These are phyloP conservation scores for Erodium maritimum DNA, from an alignment of 345 rosid species.

Conservation along the genomic window DNA sequence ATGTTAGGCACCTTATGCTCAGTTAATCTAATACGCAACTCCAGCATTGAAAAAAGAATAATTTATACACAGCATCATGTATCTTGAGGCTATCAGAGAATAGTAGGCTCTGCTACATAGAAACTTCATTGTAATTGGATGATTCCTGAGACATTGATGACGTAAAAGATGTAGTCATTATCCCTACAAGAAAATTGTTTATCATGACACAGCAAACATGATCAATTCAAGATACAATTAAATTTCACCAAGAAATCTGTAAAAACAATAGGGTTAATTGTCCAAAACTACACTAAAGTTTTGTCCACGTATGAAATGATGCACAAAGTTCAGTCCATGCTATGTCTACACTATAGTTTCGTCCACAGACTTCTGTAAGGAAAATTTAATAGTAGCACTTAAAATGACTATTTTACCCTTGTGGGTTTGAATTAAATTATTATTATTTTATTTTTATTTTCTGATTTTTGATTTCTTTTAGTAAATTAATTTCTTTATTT, in stretches of 20 bases:
- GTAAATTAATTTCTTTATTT: too few relatives aligned
- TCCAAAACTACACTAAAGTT: too few relatives aligned
- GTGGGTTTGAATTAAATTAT: too few relatives aligned
- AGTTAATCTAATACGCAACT: not conserved
- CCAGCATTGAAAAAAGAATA: not conserved
- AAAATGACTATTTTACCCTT: too few relatives aligned
- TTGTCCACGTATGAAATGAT: too few relatives aligned
- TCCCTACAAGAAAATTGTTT: constrained; percentile 13
- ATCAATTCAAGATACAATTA: not conserved
- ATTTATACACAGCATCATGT: not conserved
- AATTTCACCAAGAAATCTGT: not conserved
- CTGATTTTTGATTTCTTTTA: too few relatives aligned
- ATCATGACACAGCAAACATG: not conserved
- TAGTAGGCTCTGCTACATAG: constrained; percentile 79
- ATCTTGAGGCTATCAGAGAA: constrained; percentile 87
- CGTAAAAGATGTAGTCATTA: constrained; percentile 50
- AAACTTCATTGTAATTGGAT: constrained; percentile 60
- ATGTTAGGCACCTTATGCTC: too few relatives aligned
- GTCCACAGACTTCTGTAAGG: too few relatives aligned
- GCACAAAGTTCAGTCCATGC: too few relatives aligned
- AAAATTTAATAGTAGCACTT: too few relatives aligned
- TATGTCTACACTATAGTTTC: too few relatives aligned
- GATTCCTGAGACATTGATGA: constrained; percentile 39
- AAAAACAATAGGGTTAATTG: not conserved
- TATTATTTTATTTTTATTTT: too few relatives aligned